Evolutionary conservation across 768 basidiomycete genomes (phyloP).

Genomic region (Hygrocybe punicea): DNA sequence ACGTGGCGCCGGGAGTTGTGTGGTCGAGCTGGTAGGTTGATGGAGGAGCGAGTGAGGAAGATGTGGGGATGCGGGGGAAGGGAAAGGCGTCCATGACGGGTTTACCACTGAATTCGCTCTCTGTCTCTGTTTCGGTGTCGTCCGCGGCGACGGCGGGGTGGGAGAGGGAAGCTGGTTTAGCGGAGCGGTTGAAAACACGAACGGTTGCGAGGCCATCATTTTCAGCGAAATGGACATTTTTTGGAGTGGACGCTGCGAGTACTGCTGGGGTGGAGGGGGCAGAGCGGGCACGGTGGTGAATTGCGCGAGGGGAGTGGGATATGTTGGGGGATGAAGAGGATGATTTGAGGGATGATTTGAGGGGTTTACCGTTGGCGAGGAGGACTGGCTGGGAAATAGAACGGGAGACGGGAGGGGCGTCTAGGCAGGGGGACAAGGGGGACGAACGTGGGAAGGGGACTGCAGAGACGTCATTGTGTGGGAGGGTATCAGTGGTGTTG

Average conservation of each 20-base stretch:
- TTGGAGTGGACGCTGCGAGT: constrained; percentile 37
- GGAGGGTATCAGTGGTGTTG: too few relatives aligned
- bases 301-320: constrained; percentile 14
- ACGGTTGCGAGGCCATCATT: constrained; percentile 60
- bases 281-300: constrained; percentile 42
- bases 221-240: constrained; percentile 87
- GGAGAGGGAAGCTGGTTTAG: constrained; percentile 59
- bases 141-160: constrained; percentile 20
- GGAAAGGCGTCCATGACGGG: constrained; percentile 18
- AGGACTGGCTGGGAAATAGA: constrained; percentile 44
- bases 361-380: constrained; percentile 75
- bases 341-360: constrained; percentile 80
- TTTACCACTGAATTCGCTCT: constrained; percentile 36
- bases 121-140: constrained; percentile 48
- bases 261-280: constrained; percentile 55
- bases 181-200: constrained; percentile 60
- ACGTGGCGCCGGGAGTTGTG: constrained; percentile 10
- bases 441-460: background rate
- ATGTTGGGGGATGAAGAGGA: constrained; percentile 51
- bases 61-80: constrained; percentile 14
- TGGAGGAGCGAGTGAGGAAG: constrained; percentile 5
- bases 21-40: constrained; percentile 23
- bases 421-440: background rate
- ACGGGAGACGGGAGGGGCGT: constrained; percentile 27
- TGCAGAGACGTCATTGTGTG: background rate